Evolutionary conservation across 2,329 filamentous ascomycete genomes (phyloP).

Genomic region (Diplodia intermedia): DNA sequence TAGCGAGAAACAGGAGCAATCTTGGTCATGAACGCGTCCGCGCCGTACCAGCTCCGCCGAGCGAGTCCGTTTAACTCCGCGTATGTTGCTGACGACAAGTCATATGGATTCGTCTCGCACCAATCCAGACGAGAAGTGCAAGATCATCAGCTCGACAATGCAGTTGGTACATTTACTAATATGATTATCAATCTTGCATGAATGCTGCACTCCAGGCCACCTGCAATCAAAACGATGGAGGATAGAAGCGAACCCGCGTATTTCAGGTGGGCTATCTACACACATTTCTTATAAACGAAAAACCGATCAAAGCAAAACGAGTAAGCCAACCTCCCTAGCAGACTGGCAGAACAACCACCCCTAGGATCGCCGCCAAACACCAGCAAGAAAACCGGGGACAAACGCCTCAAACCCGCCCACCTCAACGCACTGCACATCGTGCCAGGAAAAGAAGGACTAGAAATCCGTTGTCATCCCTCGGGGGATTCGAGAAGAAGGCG

Average conservation of each 20-base stretch:
- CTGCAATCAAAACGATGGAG: not conserved
- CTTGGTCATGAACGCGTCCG: not conserved
- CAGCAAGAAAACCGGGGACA: conserved; percentile 18
- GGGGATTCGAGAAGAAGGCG: not conserved
- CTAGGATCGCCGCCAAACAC: conserved; percentile 17
- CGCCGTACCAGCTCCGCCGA: not conserved
- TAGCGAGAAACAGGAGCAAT: not conserved
- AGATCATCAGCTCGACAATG: too few species aligned
- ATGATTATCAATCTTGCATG: conserved; percentile 2
- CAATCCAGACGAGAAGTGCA: not conserved
- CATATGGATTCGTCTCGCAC: not conserved
- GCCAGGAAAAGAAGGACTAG: conserved; percentile 17
- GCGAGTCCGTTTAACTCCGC: not conserved
- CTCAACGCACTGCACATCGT: conserved; percentile 18
- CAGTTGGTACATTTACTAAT: not conserved
- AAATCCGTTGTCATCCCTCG: conserved; percentile 5
- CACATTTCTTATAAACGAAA: not conserved
- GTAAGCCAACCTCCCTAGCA: not conserved
- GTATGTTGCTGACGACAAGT: not conserved
- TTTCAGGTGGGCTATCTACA: conserved; percentile 26
- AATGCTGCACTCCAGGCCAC: not conserved
- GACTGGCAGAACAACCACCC: not conserved
- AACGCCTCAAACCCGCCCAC: conserved; percentile 26
- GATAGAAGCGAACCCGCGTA: conserved; percentile 1
- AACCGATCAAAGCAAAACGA: not conserved